Evolutionary conservation across 2,329 filamentous ascomycete species (phyloP).

Genomic region (Colletotrichum eremochloae): DNA sequence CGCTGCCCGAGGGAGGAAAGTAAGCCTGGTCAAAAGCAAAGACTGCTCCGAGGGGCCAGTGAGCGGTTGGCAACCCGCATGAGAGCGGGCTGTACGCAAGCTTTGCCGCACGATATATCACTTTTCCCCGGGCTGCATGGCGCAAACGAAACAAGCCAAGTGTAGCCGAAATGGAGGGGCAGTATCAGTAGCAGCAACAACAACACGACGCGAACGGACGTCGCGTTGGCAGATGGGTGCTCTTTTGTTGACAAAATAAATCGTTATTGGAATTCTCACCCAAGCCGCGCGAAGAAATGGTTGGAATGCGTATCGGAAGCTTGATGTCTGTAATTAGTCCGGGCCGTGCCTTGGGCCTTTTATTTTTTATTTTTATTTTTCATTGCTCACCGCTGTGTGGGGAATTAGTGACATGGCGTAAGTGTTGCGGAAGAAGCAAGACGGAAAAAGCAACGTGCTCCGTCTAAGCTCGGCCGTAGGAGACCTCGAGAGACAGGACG

Average conservation of each 20-base stretch:
- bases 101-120: constrained; percentile 35
- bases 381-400: constrained; percentile 37
- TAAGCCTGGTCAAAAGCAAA: constrained; percentile 33
- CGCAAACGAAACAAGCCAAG: constrained; percentile 30
- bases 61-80: constrained; percentile 28
- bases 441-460: constrained; percentile 32
- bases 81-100: constrained; percentile 26
- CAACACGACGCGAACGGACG: constrained; percentile 11
- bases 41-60: constrained; percentile 23
- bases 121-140: constrained; percentile 16
- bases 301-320: constrained; percentile 34
- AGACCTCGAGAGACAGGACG: constrained; percentile 35
- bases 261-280: constrained; percentile 9
- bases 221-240: background rate
- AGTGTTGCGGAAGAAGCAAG: constrained; percentile 35
- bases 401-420: constrained; percentile 28
- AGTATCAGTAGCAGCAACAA: background rate
- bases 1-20: constrained; percentile 40
- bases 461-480: constrained; percentile 30
- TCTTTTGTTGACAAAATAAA: background rate
- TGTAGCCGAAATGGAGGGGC: constrained; percentile 15
- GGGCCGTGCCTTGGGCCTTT: constrained; percentile 1
- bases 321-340: constrained; percentile 18
- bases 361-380: background rate
- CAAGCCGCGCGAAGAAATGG: constrained; percentile 9